Evolutionary conservation across 2,329 filamentous ascomycete genomes (phyloP), one percentile per base, ranked within the genome.

Genomic region (Beauveria caledonica): DNA sequence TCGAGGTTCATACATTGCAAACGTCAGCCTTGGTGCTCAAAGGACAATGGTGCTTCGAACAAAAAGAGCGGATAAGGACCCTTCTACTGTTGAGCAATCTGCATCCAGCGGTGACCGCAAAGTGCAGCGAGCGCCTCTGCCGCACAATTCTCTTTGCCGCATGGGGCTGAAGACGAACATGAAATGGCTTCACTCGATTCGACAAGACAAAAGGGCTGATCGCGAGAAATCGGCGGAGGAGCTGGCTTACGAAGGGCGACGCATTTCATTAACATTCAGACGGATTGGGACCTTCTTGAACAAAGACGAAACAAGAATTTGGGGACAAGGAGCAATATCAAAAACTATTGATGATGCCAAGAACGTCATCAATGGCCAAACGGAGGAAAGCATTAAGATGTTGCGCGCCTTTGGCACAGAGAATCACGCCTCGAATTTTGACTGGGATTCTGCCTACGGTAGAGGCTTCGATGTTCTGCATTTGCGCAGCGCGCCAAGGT

Each of bases 191-290:
- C 94, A 99, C 74, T 86, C 86, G n/a, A 97, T 99, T 70, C 86
- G 88, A 54, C 85, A 89, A 48, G 94, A 99, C 73, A 95, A 92
- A 71, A 85, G 94, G 27, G 76, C 82, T 0, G 74, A 78, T 1
- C 74, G 77, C 1, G 88, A 92, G 64, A 92, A 93, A 72, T 80
- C 82, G 0, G 66, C 77, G 0, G 82, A 83, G 6, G 93, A 97
- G 71, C 80, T 86, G 45, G 88, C 89, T 0, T 91, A 84, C 68
- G 78, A 77, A 6, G 89, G 92, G 7, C 85, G 86, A 51, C 88
- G 94, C 51, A 96, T 99, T 70, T 95, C 90, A 52, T 79, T 99
- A 40, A 99, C 94, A 0, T 97, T 99, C 71, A 83, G 94, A 49
- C 80, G 85, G 25, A 97, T 99, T 64, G 91, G 86, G 2, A 99